Evolutionary conservation across 2,329 filamentous ascomycete species (phyloP).

Genomic region (Blastomyces emzantsi): DNA sequence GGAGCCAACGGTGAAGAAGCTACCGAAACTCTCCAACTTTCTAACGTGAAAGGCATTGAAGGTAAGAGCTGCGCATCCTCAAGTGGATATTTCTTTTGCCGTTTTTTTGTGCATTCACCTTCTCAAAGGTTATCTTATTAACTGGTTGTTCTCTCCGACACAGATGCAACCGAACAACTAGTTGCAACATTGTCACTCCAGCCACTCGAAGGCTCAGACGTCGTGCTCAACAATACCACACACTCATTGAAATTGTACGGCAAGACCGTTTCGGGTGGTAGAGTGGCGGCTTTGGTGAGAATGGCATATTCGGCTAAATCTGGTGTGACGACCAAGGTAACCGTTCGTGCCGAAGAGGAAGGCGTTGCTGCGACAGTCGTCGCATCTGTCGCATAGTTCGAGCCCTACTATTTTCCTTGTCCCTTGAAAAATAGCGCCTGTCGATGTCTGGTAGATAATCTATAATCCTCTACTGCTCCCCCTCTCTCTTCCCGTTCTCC

Average conservation of each 20-base stretch:
- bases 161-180: conserved; percentile 88
- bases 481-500: neutral
- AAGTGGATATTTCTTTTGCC: neutral
- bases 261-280: conserved; percentile 85
- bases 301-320: conserved; percentile 93
- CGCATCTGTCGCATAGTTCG: conserved; percentile 64
- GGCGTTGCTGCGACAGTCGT: conserved; percentile 78
- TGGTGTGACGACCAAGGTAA: conserved; percentile 93
- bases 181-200: conserved; percentile 80
- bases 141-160: conserved; percentile 7
- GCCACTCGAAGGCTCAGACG: conserved; percentile 86
- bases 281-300: conserved; percentile 75
- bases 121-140: conserved; percentile 8
- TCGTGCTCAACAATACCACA: conserved; percentile 77
- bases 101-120: neutral
- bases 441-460: conserved; percentile 5
- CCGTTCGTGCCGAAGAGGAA: conserved; percentile 84
- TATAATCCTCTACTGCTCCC: conserved; percentile 7
- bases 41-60: conserved; percentile 81
- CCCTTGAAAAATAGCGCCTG: neutral
- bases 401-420: conserved; percentile 4
- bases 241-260: conserved; percentile 94
- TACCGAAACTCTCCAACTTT: conserved; percentile 81
- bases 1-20: conserved; percentile 82
- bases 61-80: conserved; percentile 51